Percentiles rank a stretch among this genome's conserved stretches.
Evolutionary conservation across 768 basidiomycete species (phyloP).

Genomic region (Scleroderma citrinum): DNA sequence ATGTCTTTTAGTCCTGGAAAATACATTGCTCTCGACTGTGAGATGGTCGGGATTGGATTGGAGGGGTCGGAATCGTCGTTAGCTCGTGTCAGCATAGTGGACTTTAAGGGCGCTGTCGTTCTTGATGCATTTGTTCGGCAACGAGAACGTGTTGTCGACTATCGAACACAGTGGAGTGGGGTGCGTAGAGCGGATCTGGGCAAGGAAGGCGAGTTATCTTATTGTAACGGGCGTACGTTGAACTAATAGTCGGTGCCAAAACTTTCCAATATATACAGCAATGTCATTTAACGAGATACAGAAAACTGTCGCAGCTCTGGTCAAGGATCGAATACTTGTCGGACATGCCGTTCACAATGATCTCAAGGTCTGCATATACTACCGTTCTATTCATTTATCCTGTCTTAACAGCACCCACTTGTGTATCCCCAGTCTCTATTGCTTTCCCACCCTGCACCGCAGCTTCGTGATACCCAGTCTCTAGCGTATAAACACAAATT

Average conservation of each 20-base stretch:
- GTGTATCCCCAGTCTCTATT: slow-evolving; percentile 46
- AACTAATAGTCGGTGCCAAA: background rate
- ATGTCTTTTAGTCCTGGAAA: slow-evolving; percentile 49
- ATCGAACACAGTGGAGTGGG: slow-evolving; percentile 86
- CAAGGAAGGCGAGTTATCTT: slow-evolving; percentile 39
- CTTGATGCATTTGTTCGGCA: slow-evolving; percentile 86
- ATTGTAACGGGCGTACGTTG: background rate
- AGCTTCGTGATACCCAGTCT: slow-evolving; percentile 66
- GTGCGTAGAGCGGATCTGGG: slow-evolving; percentile 71
- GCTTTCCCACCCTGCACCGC: slow-evolving; percentile 60
- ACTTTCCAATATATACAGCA: slow-evolving; percentile 37
- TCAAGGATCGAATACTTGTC: slow-evolving; percentile 74
- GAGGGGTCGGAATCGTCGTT: slow-evolving; percentile 76
- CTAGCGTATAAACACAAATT: slow-evolving; percentile 56
- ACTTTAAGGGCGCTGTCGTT: slow-evolving; percentile 74
- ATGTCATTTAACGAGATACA: slow-evolving; percentile 77
- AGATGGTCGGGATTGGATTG: slow-evolving; percentile 96
- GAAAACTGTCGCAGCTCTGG: slow-evolving; percentile 63
- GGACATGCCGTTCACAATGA: slow-evolving; percentile 94
- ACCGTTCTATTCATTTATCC: background rate
- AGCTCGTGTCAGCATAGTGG: slow-evolving; percentile 86
- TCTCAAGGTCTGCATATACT: slow-evolving; percentile 47
- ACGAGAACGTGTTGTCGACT: slow-evolving; percentile 86
- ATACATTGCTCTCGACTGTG: slow-evolving; percentile 87
- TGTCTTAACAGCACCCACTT: no score